Evolutionary conservation across 2,329 filamentous ascomycete species (phyloP).

Genomic region (Diaporthe batatas): DNA sequence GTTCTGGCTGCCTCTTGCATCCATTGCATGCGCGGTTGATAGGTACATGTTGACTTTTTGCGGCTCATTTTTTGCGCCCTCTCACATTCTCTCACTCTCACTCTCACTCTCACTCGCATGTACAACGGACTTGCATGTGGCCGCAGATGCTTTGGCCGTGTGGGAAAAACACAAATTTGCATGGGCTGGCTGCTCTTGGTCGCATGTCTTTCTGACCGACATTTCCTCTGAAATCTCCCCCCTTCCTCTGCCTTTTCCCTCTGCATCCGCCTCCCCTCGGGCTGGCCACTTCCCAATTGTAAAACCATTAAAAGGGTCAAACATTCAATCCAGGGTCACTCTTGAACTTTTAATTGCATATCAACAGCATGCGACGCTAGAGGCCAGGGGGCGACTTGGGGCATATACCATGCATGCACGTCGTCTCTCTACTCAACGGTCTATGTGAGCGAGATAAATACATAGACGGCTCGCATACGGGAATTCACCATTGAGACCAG

Average conservation of each 20-base stretch:
- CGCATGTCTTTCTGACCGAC: constrained; percentile 35
- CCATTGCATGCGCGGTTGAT: constrained; percentile 8
- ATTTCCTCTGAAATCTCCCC: constrained; percentile 19
- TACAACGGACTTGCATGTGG: constrained; percentile 30
- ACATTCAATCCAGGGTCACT: neutral
- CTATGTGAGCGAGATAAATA: neutral
- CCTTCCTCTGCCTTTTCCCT: neutral
- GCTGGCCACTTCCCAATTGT: neutral
- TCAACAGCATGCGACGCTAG: constrained; percentile 11
- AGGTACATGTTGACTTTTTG: neutral
- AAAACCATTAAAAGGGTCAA: neutral
- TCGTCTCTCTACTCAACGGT: constrained; percentile 2
- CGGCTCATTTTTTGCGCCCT: neutral
- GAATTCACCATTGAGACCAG: constrained; percentile 32
- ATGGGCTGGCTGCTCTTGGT: constrained; percentile 14
- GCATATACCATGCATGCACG: constrained; percentile 28
- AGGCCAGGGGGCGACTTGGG: constrained; percentile 21
- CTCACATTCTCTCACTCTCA: neutral
- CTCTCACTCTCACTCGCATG: neutral
- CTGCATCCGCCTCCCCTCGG: constrained; percentile 7
- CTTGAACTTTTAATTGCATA: constrained; percentile 6
- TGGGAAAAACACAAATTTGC: constrained; percentile 18
- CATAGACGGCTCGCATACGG: constrained; percentile 16
- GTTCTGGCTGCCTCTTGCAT: constrained; percentile 21
- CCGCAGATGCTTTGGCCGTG: constrained; percentile 18